Evolutionary conservation across 345 rosid species (phyloP).

Genomic region (Abelmoschus esculentus): DNA sequence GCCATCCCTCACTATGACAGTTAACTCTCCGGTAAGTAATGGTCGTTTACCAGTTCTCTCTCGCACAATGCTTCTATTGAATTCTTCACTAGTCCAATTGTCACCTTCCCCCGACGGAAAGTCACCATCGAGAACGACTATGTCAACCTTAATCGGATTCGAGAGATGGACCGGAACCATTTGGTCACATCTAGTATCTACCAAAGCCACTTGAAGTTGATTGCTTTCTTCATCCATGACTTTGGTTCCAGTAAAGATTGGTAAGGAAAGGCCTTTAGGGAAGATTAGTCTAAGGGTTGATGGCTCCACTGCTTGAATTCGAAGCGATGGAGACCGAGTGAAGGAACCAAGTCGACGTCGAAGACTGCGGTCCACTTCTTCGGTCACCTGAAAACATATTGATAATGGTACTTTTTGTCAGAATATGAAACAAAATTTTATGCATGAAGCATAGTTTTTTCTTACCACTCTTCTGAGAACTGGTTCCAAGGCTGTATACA

Average conservation of each 20-base stretch:
- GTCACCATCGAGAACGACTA: slow-evolving; percentile 79
- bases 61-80: slow-evolving; percentile 44
- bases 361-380: slow-evolving; percentile 64
- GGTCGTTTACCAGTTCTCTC: slow-evolving; percentile 85
- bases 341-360: slow-evolving; percentile 23
- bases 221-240: slow-evolving; percentile 34
- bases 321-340: slow-evolving; percentile 40
- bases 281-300: slow-evolving; percentile 36
- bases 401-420: too few relatives aligned
- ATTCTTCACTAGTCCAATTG: slow-evolving; percentile 59
- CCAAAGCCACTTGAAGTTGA: slow-evolving; percentile 49
- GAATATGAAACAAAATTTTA: background rate
- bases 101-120: slow-evolving; percentile 36
- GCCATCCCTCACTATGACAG: slow-evolving; percentile 47
- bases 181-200: slow-evolving; percentile 21
- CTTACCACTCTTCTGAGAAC: slow-evolving; percentile 77
- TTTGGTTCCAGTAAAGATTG: slow-evolving; percentile 38
- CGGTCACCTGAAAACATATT: slow-evolving; percentile 42
- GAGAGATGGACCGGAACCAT: slow-evolving; percentile 24
- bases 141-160: slow-evolving; percentile 50
- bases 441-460: background rate
- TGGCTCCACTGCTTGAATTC: slow-evolving; percentile 36
- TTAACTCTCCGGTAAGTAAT: slow-evolving; percentile 73
- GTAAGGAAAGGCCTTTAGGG: slow-evolving; percentile 24
- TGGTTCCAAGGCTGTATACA: slow-evolving; percentile 62